Conservation (phyloP, 352 stramenopile species). For the Thalassiosira allenii region DNA sequence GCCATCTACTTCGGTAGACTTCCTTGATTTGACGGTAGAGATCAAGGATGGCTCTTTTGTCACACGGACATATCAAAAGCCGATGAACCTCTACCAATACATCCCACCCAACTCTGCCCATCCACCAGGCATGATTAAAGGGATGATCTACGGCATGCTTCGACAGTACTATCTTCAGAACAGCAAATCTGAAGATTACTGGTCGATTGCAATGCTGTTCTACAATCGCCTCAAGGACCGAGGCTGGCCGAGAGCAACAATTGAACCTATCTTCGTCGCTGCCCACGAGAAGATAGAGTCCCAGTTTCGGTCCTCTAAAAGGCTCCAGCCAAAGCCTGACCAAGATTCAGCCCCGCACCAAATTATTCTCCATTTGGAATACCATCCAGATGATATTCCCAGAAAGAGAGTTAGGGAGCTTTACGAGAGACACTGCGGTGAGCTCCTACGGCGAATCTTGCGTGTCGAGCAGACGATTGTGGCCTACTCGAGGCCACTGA, state of each 20-base stretch:
- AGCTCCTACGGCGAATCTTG: not conserved
- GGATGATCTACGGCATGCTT: constrained; percentile 31
- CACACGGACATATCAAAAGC: constrained; percentile 44
- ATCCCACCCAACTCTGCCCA: constrained; percentile 30
- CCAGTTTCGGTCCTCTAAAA: no score
- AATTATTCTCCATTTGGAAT: not conserved
- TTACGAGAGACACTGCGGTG: not conserved
- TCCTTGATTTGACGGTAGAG: constrained; percentile 12
- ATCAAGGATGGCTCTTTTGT: not conserved
- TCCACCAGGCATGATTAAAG: constrained; percentile 21
- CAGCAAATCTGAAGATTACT: constrained; percentile 17
- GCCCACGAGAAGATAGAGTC: not conserved
- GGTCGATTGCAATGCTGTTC: not conserved
- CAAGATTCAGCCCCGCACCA: no score
- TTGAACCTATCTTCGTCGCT: not conserved
- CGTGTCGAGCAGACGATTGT: not conserved
- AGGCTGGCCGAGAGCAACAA: not conserved
- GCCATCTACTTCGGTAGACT: not conserved
- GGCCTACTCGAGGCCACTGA: not conserved
- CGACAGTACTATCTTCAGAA: constrained; percentile 7
- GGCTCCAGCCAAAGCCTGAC: no score
- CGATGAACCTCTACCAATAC: constrained; percentile 42
- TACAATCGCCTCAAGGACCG: not conserved
- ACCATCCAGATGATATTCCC: not conserved
- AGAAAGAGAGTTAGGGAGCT: not conserved